Evolutionary conservation across 106 monocot species (phyloP).

Genomic region (Allium fistulosum): DNA sequence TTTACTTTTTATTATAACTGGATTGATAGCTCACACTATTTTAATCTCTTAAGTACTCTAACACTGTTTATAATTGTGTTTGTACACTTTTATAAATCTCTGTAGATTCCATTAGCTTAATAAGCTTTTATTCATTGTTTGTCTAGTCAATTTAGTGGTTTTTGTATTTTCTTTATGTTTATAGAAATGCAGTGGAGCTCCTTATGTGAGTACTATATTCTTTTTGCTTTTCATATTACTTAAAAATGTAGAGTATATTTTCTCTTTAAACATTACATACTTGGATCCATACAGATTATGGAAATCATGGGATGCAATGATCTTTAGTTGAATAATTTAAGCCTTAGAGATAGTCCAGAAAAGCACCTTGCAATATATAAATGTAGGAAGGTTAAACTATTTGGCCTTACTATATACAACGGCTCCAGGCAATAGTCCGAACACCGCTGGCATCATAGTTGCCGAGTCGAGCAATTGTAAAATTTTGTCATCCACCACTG

Average conservation of each 20-base stretch:
- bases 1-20: too few relatives aligned
- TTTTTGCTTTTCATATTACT: neutral
- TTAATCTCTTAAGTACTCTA: too few relatives aligned
- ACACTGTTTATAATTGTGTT: too few relatives aligned
- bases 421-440: conserved; percentile 10
- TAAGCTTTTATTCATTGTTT: too few relatives aligned
- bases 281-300: conserved; percentile 3
- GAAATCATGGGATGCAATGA: conserved; percentile 7
- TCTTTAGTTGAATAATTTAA: conserved; percentile 1
- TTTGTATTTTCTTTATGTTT: neutral
- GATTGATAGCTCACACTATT: too few relatives aligned
- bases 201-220: conserved; percentile 10
- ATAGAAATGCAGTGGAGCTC: conserved; percentile 1
- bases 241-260: neutral
- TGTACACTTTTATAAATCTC: too few relatives aligned
- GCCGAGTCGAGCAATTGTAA: conserved; percentile 5
- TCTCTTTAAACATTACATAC: too few relatives aligned
- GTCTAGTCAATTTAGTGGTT: neutral
- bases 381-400: neutral
- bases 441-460: conserved; percentile 15
- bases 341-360: conserved; percentile 8
- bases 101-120: too few relatives aligned
- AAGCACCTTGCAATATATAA: conserved; percentile 14
- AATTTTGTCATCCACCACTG: conserved; percentile 3
- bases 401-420: conserved; percentile 6